Conservation (phyloP, 1,284 basidiomycete genomes). For the Trichosporon sp. region DNA sequence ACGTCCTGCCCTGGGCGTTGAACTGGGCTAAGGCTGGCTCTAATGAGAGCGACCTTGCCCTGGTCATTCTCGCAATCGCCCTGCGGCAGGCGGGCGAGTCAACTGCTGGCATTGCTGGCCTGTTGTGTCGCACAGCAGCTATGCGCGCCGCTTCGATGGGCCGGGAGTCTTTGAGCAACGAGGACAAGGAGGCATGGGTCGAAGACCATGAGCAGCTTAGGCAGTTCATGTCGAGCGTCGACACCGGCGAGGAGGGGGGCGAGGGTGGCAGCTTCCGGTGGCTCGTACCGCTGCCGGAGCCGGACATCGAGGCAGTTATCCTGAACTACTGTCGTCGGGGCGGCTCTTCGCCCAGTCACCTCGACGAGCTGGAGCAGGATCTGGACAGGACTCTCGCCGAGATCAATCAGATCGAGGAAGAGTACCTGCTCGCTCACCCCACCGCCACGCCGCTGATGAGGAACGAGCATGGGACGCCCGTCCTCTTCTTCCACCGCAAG, state of each 20-base stretch:
- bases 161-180: not conserved
- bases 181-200: not conserved
- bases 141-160: not conserved
- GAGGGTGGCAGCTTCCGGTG: not conserved
- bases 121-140: not conserved
- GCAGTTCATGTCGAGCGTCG: not conserved
- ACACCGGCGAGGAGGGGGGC: not conserved
- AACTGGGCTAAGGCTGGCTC: not conserved
- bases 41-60: not conserved
- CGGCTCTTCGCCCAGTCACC: not conserved
- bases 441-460: not conserved
- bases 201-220: not conserved
- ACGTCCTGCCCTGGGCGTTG: not conserved
- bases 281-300: not conserved
- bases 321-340: not conserved
- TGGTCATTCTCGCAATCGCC: not conserved
- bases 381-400: not conserved
- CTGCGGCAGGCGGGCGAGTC: not conserved
- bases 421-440: not conserved
- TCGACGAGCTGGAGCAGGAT: not conserved
- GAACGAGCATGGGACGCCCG: not conserved
- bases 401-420: not conserved
- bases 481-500: not conserved
- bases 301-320: not conserved
- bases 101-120: not conserved